A percentile compares a stretch with the other conserved stretches of the same genome.
phyloP scores from a whole-genome alignment of 1,139 yeast genomes.

The Zygosaccharomyces sapae region DNA sequence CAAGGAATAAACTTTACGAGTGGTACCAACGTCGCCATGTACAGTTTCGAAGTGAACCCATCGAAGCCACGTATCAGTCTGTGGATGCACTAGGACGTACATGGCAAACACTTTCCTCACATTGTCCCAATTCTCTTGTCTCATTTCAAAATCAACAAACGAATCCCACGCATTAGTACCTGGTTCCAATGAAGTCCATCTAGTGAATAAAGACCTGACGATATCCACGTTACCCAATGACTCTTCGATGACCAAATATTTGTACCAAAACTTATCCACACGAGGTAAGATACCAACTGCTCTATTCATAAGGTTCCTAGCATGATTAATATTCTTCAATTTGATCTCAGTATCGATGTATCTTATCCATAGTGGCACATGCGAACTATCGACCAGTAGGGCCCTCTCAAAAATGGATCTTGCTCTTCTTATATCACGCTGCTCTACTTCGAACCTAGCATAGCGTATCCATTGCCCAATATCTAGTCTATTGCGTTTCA shows the following conservation, averaged over 20 bases:
- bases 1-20: slow-evolving; percentile 62
- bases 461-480: slow-evolving; percentile 89
- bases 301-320: slow-evolving; percentile 76
- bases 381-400: slow-evolving; percentile 66
- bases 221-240: slow-evolving; percentile 59
- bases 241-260: slow-evolving; percentile 82
- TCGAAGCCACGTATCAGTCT: slow-evolving; percentile 57
- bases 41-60: slow-evolving; percentile 60
- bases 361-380: slow-evolving; percentile 80
- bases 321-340: slow-evolving; percentile 75
- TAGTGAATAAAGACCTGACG: slow-evolving; percentile 62
- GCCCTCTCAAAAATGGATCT: slow-evolving; percentile 89
- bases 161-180: slow-evolving; percentile 63
- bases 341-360: slow-evolving; percentile 77
- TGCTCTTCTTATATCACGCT: slow-evolving; percentile 70
- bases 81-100: slow-evolving; percentile 53
- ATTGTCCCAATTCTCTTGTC: slow-evolving; percentile 52
- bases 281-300: slow-evolving; percentile 72
- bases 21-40: slow-evolving; percentile 45
- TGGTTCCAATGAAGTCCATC: slow-evolving; percentile 81
- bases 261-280: slow-evolving; percentile 82
- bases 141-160: slow-evolving; percentile 64
- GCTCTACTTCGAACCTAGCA: slow-evolving; percentile 82
- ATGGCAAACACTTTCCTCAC: slow-evolving; percentile 56
- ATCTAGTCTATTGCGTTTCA: slow-evolving; percentile 76